phyloP scores from a whole-genome alignment of 257 asterid species.

The Nicotiana paniculata region DNA sequence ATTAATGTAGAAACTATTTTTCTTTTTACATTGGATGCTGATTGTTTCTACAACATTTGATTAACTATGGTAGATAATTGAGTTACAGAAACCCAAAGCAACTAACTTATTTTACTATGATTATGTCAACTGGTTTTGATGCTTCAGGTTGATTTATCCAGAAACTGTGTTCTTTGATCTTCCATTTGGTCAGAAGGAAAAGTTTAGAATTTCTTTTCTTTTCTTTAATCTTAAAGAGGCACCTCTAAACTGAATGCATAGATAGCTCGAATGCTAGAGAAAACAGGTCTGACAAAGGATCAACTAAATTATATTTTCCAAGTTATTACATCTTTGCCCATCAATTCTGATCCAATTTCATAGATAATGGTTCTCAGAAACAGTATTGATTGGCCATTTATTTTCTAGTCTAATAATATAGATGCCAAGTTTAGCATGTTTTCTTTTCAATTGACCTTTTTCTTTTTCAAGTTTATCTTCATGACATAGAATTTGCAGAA shows the following conservation, averaged over 20 bases:
- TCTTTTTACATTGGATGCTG: not conserved
- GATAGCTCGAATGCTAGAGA: not conserved
- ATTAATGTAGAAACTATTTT: not conserved
- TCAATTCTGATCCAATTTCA: not conserved
- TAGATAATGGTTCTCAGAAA: not conserved
- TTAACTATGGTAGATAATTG: not conserved
- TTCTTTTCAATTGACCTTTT: not conserved
- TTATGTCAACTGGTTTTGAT: not conserved
- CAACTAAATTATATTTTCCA: not conserved
- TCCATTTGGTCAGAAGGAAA: not conserved
- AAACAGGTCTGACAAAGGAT: not conserved
- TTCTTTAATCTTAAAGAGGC: not conserved
- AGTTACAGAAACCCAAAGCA: not conserved
- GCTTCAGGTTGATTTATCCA: not conserved
- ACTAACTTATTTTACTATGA: not conserved
- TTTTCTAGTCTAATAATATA: not conserved
- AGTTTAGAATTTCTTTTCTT: not conserved
- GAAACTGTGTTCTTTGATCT: not conserved
- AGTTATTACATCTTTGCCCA: not conserved
- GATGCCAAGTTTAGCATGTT: not conserved
- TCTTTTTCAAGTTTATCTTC: not conserved
- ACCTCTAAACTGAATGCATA: not conserved
- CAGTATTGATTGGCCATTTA: not conserved
- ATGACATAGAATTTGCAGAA: not conserved
- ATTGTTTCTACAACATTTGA: not conserved